These are phyloP conservation scores for Tilletia caries DNA, from an alignment of 1,284 basidiomycete species.

Conservation along the genomic window DNA sequence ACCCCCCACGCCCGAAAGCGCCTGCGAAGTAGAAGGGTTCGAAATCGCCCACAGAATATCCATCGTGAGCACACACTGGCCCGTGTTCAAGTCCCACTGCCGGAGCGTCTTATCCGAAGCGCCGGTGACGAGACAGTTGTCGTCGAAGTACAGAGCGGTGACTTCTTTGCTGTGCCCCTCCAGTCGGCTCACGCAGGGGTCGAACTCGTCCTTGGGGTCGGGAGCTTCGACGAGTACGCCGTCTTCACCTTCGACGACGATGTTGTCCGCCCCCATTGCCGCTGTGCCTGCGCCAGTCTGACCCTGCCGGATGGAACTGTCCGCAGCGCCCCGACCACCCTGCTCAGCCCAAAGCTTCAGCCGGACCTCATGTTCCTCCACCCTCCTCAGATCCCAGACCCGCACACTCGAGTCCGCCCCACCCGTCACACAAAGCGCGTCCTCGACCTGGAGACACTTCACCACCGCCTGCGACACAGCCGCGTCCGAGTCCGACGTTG, in stretches of 20 bases:
- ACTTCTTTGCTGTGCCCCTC: conserved; percentile 91
- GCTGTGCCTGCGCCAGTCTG: conserved; percentile 12
- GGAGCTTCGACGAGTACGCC: conserved; percentile 19
- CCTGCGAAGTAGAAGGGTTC: conserved; percentile 68
- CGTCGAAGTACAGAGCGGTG: conserved; percentile 90
- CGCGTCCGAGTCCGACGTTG: neutral
- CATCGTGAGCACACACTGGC: conserved; percentile 98
- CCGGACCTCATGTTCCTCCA: conserved; percentile 45
- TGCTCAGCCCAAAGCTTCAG: conserved; percentile 23
- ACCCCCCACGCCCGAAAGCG: conserved; percentile 35
- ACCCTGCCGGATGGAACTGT: conserved; percentile 22
- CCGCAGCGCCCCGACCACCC: neutral
- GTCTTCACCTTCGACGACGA: conserved; percentile 56
- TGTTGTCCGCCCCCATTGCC: neutral
- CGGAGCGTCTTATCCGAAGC: conserved; percentile 97
- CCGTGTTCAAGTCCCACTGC: conserved; percentile 95
- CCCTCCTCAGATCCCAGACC: conserved; percentile 41
- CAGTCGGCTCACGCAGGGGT: conserved; percentile 69
- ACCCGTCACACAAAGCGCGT: conserved; percentile 83
- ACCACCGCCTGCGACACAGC: conserved; percentile 58
- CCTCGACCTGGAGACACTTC: conserved; percentile 90
- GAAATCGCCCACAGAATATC: conserved; percentile 99
- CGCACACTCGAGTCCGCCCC: conserved; percentile 75
- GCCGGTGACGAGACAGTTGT: conserved; percentile 88
- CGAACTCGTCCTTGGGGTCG: conserved; percentile 47